These are phyloP conservation scores for Globisporangium radiosum DNA, from an alignment of 352 stramenopile genomes.

Conservation along the genomic window DNA sequence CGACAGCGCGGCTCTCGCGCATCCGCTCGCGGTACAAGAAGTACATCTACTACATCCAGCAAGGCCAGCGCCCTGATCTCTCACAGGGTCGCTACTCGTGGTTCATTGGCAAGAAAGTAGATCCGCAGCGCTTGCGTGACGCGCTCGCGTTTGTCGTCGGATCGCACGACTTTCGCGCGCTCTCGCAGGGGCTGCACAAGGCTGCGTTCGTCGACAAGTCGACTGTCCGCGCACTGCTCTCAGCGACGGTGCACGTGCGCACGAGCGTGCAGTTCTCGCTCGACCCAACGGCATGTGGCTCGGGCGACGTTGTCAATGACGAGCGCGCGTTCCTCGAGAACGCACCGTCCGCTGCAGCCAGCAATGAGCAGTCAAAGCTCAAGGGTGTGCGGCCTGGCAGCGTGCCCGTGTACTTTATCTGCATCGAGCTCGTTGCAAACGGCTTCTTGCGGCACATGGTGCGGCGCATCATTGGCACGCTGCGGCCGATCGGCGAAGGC, in stretches of 20 bases:
- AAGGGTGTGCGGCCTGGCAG: slow-evolving; percentile 12
- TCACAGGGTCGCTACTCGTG: slow-evolving; percentile 72
- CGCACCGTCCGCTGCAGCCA: slow-evolving; percentile 3
- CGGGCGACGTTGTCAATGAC: slow-evolving; percentile 53
- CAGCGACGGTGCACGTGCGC: slow-evolving; percentile 47
- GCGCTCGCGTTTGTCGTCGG: slow-evolving; percentile 63
- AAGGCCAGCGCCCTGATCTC: slow-evolving; percentile 64
- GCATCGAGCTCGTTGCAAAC: slow-evolving; percentile 76
- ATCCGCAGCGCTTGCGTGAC: slow-evolving; percentile 54
- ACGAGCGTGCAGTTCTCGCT: slow-evolving; percentile 71
- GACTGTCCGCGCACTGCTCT: slow-evolving; percentile 65
- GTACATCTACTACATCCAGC: slow-evolving; percentile 88
- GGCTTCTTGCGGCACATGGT: slow-evolving; percentile 87
- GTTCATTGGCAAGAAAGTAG: slow-evolving; percentile 67
- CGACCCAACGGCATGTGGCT: slow-evolving; percentile 44
- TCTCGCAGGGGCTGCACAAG: slow-evolving; percentile 73
- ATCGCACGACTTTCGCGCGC: slow-evolving; percentile 72
- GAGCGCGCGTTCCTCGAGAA: slow-evolving; percentile 3
- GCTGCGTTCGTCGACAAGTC: slow-evolving; percentile 47
- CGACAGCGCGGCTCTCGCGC: slow-evolving; percentile 30
- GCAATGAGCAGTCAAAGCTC: slow-evolving; percentile 27
- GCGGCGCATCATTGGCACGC: slow-evolving; percentile 74
- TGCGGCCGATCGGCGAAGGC: slow-evolving; percentile 75
- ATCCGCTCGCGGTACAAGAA: slow-evolving; percentile 84
- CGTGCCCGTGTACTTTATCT: slow-evolving; percentile 62